These are phyloP conservation scores for Pythium dissotocum DNA, from an alignment of 352 stramenopile species.

Conservation along the genomic window DNA sequence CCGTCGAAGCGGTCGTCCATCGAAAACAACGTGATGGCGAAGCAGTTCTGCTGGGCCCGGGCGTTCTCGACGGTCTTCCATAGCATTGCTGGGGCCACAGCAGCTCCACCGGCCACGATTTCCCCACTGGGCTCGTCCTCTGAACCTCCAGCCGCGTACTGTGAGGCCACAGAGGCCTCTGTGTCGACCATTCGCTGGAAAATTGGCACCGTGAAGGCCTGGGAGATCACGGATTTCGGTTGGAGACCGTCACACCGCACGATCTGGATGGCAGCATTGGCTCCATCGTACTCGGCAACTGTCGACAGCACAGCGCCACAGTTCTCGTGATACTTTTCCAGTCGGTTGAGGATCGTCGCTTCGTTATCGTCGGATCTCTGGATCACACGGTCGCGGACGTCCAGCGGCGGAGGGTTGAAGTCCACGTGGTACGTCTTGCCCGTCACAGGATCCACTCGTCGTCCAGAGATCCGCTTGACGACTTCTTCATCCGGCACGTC, in stretches of 20 bases:
- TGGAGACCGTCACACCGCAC: constrained; percentile 64
- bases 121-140: background rate
- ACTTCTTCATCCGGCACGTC: constrained; percentile 94
- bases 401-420: constrained; percentile 89
- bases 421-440: constrained; percentile 96
- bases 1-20: constrained; percentile 34
- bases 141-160: background rate
- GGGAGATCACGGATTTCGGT: constrained; percentile 35
- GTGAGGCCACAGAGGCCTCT: constrained; percentile 29
- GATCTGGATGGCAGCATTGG: constrained; percentile 43
- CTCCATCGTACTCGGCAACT: constrained; percentile 36
- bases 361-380: constrained; percentile 93
- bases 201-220: constrained; percentile 50
- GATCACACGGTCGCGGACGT: constrained; percentile 63
- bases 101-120: background rate
- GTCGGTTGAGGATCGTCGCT: constrained; percentile 87
- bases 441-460: constrained; percentile 92
- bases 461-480: constrained; percentile 94
- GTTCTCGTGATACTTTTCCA: constrained; percentile 85
- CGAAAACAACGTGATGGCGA: constrained; percentile 40
- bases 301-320: constrained; percentile 44
- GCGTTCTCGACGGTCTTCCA: constrained; percentile 26
- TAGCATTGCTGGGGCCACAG: background rate
- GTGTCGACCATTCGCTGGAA: constrained; percentile 48
- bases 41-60: constrained; percentile 31